Evolutionary conservation across 2,329 filamentous ascomycete genomes (phyloP).

Genomic region (Colletotrichum orbiculare): DNA sequence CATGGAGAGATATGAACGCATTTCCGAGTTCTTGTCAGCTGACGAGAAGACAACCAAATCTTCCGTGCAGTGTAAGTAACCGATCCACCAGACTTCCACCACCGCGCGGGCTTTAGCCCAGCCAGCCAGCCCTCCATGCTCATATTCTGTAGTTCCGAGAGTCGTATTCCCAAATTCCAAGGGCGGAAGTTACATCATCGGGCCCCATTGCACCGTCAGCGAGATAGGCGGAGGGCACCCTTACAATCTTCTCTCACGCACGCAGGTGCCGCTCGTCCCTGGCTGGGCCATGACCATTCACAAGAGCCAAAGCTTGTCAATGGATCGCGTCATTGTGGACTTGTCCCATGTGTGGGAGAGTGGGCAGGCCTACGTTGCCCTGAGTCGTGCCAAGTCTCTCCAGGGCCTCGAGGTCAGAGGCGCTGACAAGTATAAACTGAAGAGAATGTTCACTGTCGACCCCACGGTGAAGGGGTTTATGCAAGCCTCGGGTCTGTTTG

Average conservation of each 20-base stretch:
- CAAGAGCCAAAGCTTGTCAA: slow-evolving; percentile 71
- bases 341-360: slow-evolving; percentile 62
- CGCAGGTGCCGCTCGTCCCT: slow-evolving; percentile 68
- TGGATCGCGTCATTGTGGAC: slow-evolving; percentile 68
- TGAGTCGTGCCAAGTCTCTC: slow-evolving; percentile 65
- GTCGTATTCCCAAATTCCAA: slow-evolving; percentile 61
- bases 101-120: background rate
- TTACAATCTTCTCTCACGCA: slow-evolving; percentile 62
- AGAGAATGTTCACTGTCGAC: background rate
- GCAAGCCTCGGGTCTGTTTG: background rate
- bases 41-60: slow-evolving; percentile 31
- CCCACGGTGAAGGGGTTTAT: slow-evolving; percentile 4
- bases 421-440: background rate
- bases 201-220: slow-evolving; percentile 60
- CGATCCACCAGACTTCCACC: background rate
- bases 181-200: slow-evolving; percentile 56
- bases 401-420: slow-evolving; percentile 58
- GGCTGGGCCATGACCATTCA: slow-evolving; percentile 74
- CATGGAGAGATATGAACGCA: background rate
- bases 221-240: slow-evolving; percentile 58
- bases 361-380: slow-evolving; percentile 72
- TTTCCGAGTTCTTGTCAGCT: background rate
- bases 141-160: background rate
- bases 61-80: background rate
- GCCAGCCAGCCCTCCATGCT: background rate